Evolutionary conservation across 768 basidiomycete genomes (phyloP), one percentile per base, ranked within the genome.

Genomic region (Collybia nuda): DNA sequence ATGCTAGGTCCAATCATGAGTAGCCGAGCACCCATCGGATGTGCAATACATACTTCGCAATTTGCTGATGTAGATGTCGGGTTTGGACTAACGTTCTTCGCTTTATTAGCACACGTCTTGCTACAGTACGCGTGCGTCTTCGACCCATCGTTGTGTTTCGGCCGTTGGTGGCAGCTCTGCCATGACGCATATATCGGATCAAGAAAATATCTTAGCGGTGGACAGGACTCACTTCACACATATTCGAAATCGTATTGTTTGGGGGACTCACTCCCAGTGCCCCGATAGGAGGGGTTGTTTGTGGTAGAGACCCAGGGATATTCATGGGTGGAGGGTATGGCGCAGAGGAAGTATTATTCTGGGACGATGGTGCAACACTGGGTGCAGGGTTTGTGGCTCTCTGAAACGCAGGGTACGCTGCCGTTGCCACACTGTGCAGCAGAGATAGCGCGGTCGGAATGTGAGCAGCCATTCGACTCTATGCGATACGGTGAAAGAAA

Each of bases 41-140:
- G 48, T 23, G 19, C 51, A 44, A 56, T 17, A 63, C 76, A 40
- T 60, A 84, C 82, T 50, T 78, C 74, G 60, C 82, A 84, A 59
- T 77, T 76, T n/a, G 65, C 67, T 32, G 69, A 62, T 49, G 52
- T 63, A n/a, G 60, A 63, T 15, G 57, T 58, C 11, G 57, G 51
- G 40, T 52, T 54, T 23, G 55, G 45, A 19, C 54, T 55, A 38
- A 59, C 57, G 58, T 50, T 56, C 64, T 70, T 69, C 57, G 50
- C 68, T 66, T 75, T 78, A 59, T 54, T 69, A n/a, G 81, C 78
- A 58, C 83, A 85, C 5, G 73, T 74, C 67, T 80, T 85, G 58
- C 80, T 68, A 56, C 83, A 85, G 56, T 76, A 85, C 0, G 77
- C 72, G 60, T 84, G 82, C 4, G 73, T 76, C 60, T 77, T 81